phyloP scores from a whole-genome alignment of 2,329 filamentous ascomycete genomes.

The Ceratocystis cubensis region DNA sequence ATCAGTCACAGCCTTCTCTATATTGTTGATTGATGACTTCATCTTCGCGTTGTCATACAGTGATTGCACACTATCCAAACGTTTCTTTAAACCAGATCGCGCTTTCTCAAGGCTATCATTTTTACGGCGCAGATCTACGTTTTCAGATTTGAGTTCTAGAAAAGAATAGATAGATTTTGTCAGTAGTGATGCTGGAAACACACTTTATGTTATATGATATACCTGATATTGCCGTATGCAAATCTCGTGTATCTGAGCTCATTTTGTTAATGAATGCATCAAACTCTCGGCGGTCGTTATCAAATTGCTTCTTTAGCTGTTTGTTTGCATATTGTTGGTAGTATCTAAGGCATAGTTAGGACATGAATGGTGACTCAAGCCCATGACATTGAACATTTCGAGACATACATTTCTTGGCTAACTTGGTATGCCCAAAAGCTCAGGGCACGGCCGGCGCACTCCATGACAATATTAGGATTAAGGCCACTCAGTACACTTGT shows the following conservation, averaged over 20 bases:
- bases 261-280: slow-evolving; percentile 65
- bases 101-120: slow-evolving; percentile 57
- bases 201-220: too few relatives aligned
- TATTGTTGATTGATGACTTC: slow-evolving; percentile 41
- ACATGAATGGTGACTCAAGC: background rate
- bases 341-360: slow-evolving; percentile 17
- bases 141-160: slow-evolving; percentile 45
- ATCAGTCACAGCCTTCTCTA: slow-evolving; percentile 42
- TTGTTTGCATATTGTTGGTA: slow-evolving; percentile 68
- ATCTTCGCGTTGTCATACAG: slow-evolving; percentile 49
- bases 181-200: background rate
- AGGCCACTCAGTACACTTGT: slow-evolving; percentile 73
- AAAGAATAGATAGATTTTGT: slow-evolving; percentile 1
- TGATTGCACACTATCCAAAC: slow-evolving; percentile 55
- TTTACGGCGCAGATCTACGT: slow-evolving; percentile 52
- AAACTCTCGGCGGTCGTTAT: slow-evolving; percentile 48
- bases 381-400: background rate
- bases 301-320: slow-evolving; percentile 57
- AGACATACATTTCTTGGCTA: slow-evolving; percentile 62
- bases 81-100: slow-evolving; percentile 58
- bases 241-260: slow-evolving; percentile 54
- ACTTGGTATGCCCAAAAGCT: slow-evolving; percentile 81
- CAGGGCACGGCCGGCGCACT: slow-evolving; percentile 67
- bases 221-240: slow-evolving; percentile 54
- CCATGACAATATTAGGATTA: slow-evolving; percentile 69